Base-by-base conservation (phyloP, 257 asterid species). In the Fraxinus excelsior region DNA sequence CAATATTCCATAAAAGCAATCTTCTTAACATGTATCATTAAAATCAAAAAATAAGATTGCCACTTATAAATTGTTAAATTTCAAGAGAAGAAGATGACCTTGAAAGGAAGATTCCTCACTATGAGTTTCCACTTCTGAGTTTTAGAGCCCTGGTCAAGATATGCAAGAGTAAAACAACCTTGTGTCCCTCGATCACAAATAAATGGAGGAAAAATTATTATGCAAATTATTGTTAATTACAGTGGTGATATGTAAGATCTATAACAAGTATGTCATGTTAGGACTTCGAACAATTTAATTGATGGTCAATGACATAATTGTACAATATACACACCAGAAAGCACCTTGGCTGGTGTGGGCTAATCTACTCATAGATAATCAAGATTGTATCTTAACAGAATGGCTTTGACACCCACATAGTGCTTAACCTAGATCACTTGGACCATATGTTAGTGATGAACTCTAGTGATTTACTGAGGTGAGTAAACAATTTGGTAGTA, bases 41-140 rank as follows among this genome's bases (percentile, higher is more conserved):
- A 70, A 37, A 38, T 23, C 28, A 69, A n/a, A 4, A 19, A 51
- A 19, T 7, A 69, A 13, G 58, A 65, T 44, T 35, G 58, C n/a
- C 21, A 34, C 38, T n/a, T 35, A 7, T 49, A 42, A 31, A 64
- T 32, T 49, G 49, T 70, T 70, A 58, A 60, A 67, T 71, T 71
- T 35, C 35, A 67, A 44, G n/a, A 60, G 78, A 9, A 74, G 82
- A 72, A 80, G 69, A 69, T 67, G 74, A 93, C 99, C 98, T 91
- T 86, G 88, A 96, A 96, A 5, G 99, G 99, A 74, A 96, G 91
- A 88, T 96, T 96, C 85, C 97, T 87, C 82, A 90, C 86, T 74
- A 93, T 96, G 74, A 96, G 91, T 88, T 96, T 93, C 98, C 98
- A 93, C 81, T 90, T 93, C 82, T 90, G 94, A 67, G 92, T 85